Conservation (phyloP, 306 rosid genomes). For the Prunus padus region DNA sequence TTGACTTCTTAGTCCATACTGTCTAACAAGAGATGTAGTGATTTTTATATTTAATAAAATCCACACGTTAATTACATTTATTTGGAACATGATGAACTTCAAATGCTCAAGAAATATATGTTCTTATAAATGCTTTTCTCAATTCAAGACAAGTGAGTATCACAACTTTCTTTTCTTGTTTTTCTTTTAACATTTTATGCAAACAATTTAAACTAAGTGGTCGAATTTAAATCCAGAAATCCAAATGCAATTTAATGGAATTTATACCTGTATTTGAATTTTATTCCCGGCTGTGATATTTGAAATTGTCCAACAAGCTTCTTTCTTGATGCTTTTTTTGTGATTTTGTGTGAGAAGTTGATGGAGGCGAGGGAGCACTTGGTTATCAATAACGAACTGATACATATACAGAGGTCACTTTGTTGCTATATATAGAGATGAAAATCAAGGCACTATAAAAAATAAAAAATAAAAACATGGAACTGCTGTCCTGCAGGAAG, state of each 20-base stretch:
- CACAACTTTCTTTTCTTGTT: neutral
- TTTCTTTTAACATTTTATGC: neutral
- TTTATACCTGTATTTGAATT: conserved; percentile 61
- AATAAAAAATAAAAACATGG: neutral
- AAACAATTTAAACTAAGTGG: neutral
- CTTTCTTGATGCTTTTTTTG: conserved; percentile 67
- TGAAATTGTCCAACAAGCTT: conserved; percentile 74
- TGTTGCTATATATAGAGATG: neutral
- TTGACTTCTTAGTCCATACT: neutral
- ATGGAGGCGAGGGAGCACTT: conserved; percentile 49
- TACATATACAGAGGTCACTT: conserved; percentile 16
- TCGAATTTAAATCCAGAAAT: neutral
- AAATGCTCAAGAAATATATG: neutral
- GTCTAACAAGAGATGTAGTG: neutral
- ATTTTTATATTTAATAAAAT: neutral
- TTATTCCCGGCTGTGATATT: conserved; percentile 69
- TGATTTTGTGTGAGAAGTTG: conserved; percentile 58
- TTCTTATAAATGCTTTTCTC: neutral
- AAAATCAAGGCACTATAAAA: neutral
- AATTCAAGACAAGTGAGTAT: neutral
- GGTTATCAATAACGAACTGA: conserved; percentile 56
- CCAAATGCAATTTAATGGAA: neutral
- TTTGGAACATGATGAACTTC: neutral
- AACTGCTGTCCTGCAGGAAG: neutral
- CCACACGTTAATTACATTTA: neutral